A percentile compares a stretch with the other conserved stretches of the same genome.
Evolutionary conservation across 768 basidiomycete genomes (phyloP).

Genomic region (Russula sp.): DNA sequence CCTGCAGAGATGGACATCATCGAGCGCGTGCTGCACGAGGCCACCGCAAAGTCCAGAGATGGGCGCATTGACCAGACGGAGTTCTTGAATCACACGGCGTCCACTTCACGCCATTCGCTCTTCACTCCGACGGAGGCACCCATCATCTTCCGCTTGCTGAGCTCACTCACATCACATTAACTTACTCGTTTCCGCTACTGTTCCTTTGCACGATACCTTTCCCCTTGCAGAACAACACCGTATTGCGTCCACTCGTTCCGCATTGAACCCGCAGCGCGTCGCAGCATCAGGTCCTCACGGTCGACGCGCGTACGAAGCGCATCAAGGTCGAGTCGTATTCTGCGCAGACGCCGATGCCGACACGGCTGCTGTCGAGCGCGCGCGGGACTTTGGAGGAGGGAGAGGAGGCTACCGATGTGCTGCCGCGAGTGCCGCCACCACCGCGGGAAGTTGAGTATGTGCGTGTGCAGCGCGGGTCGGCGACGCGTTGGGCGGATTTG

Average conservation of each 20-base stretch:
- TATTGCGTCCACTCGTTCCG: conserved; percentile 11
- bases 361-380: not conserved
- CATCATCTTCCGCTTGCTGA: conserved; percentile 94
- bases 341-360: not conserved
- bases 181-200: too few species aligned
- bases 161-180: too few species aligned
- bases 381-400: not conserved
- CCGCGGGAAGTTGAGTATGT: too few species aligned
- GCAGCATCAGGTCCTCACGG: conserved; percentile 12
- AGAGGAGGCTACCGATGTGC: not conserved
- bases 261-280: not conserved
- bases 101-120: conserved; percentile 84
- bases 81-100: conserved; percentile 84
- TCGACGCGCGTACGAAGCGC: conserved; percentile 6
- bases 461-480: conserved; percentile 11
- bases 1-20: conserved; percentile 89
- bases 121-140: conserved; percentile 99
- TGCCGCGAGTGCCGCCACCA: conserved; percentile 8
- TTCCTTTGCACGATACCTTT: conserved; percentile 21
- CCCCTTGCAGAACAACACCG: conserved; percentile 12
- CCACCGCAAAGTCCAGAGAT: conserved; percentile 85
- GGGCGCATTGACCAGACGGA: conserved; percentile 95
- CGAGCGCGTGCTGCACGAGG: conserved; percentile 88
- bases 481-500: conserved; percentile 16
- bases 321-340: conserved; percentile 10